Evolutionary conservation across 805 yeast genomes (phyloP), one percentile per base, ranked within the genome.

Genomic region (Yarrowia osloensis): DNA sequence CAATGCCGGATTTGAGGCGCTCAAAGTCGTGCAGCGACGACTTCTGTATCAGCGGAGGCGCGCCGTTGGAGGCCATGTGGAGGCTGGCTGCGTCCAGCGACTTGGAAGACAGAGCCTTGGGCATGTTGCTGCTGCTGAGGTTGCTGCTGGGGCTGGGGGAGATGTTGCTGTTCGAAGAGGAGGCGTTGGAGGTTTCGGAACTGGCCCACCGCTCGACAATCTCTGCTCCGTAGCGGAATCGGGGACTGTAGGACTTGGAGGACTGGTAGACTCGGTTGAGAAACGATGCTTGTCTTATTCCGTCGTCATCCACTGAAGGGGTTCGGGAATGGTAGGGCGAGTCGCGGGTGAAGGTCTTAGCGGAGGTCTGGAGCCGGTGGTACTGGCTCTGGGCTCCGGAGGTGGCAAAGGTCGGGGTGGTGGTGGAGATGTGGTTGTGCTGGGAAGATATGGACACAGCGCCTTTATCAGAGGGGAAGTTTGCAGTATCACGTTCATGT

Each of bases 181-280:
- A n/a, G n/a, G n/a, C 7, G 15, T 4, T 47, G 17, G 54, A 28
- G 50, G 17, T 17, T 26, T 52, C 39, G 4, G 28, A 54, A 22
- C 22, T n/a, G 52, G 42, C 39, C 67, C 66, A 61, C 44, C 67
- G 57, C 73, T 84, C 87, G 42, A 85, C 84, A 68, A 85, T 81
- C 39, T 82, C 88, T 1, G 88, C 89, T 22, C 87, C 88, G 74
- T 85, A 86, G 72, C 82, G 81, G 73, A 85, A 82, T 12, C 80
- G 75, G 12, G 82, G 79, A 19, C 44, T 31, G 54, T 61, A 61
- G 33, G 66, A 61, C 42, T 61, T 61, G 42, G 44, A 29, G 33
- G 54, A 44, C 66, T 61, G 66, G 54, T 61, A 61, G 40, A 61
- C 66, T 46, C 66, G 21, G 54, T 44, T 44, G 52, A 61, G 42